Evolutionary conservation across 345 rosid species (phyloP).

Genomic region (Hibiscus syriacus): DNA sequence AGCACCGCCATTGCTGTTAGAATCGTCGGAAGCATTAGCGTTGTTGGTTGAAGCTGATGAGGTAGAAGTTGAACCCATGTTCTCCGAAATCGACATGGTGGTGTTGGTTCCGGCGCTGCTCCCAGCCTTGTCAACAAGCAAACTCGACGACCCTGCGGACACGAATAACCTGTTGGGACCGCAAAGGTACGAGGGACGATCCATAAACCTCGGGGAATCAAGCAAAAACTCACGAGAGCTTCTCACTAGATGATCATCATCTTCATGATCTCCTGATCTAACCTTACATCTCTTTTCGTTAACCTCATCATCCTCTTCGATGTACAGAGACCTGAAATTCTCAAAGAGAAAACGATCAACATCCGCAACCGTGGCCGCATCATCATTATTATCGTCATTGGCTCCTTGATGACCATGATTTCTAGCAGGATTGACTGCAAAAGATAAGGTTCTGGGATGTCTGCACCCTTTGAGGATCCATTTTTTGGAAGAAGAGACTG

Average conservation of each 20-base stretch:
- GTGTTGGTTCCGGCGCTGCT: conserved; percentile 25
- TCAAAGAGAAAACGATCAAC: conserved; percentile 71
- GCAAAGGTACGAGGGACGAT: conserved; percentile 19
- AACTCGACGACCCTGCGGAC: conserved; percentile 31
- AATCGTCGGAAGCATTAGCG: neutral
- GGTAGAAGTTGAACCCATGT: too few species aligned
- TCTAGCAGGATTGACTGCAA: conserved; percentile 26
- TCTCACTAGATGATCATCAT: neutral
- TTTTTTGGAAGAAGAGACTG: conserved; percentile 32
- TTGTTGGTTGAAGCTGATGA: too few species aligned
- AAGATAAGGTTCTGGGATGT: conserved; percentile 57
- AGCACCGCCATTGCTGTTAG: neutral
- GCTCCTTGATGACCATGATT: neutral
- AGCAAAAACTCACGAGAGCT: conserved; percentile 6
- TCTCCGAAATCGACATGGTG: too few species aligned
- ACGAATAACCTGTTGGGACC: conserved; percentile 43
- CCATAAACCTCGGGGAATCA: conserved; percentile 30
- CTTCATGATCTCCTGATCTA: conserved; percentile 3
- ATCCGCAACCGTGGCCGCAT: conserved; percentile 62
- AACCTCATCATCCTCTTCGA: conserved; percentile 34
- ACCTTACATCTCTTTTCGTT: too few species aligned
- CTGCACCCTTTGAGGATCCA: conserved; percentile 48
- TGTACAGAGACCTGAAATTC: conserved; percentile 71
- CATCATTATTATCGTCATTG: conserved; percentile 6
- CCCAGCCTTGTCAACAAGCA: conserved; percentile 41